Percentiles rank a stretch among this genome's conserved stretches.
These are phyloP conservation scores for Peronospora belbahrii DNA, from an alignment of 352 stramenopile genomes.

Conservation along the genomic window DNA sequence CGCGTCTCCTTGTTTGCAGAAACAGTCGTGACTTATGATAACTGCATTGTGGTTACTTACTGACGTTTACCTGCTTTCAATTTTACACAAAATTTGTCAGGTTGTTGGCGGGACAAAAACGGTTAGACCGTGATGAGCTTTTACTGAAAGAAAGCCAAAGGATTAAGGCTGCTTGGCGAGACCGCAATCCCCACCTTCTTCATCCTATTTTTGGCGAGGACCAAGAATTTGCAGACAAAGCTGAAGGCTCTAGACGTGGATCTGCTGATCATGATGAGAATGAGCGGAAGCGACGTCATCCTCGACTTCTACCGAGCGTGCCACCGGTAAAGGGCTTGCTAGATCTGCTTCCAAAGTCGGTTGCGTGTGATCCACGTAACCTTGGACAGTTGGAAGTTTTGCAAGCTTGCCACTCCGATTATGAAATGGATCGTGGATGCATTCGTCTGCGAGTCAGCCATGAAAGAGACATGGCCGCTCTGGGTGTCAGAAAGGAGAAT, in stretches of 20 bases:
- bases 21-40: neutral
- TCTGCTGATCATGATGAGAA: constrained; percentile 17
- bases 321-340: constrained; percentile 75
- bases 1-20: too few species aligned
- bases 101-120: constrained; percentile 65
- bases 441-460: constrained; percentile 72
- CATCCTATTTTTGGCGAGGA: constrained; percentile 24
- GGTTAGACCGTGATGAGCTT: constrained; percentile 67
- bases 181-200: constrained; percentile 56
- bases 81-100: constrained; percentile 28
- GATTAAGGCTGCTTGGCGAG: constrained; percentile 23
- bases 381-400: constrained; percentile 69
- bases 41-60: neutral
- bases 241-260: constrained; percentile 3
- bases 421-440: constrained; percentile 51
- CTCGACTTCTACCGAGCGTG: constrained; percentile 68
- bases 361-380: constrained; percentile 41
- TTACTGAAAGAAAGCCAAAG: constrained; percentile 61
- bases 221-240: constrained; percentile 6
- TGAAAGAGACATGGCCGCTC: constrained; percentile 20
- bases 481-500: constrained; percentile 35
- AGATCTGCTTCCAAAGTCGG: constrained; percentile 72
- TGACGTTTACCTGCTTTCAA: constrained; percentile 3
- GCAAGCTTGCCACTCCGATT: constrained; percentile 75
- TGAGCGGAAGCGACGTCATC: constrained; percentile 52